A percentile compares a stretch with the other conserved stretches of the same genome.
These are phyloP conservation scores for Desmodesmus armatus DNA, from an alignment of 139 green algal genomes.

Conservation along the genomic window DNA sequence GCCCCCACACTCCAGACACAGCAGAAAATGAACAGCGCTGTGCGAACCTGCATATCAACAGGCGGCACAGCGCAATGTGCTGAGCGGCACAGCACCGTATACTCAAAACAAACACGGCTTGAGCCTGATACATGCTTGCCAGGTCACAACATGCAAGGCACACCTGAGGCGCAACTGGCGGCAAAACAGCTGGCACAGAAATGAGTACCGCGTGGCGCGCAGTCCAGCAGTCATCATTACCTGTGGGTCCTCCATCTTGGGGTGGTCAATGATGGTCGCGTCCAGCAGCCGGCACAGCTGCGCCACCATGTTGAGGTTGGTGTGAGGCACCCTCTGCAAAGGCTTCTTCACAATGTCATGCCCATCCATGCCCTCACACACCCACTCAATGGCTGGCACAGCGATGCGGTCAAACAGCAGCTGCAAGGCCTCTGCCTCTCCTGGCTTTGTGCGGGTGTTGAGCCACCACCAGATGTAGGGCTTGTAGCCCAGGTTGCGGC, in stretches of 20 bases:
- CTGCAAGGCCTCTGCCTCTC: conserved; percentile 64
- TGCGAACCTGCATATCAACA: conserved; percentile 75
- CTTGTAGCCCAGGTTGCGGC: conserved; percentile 87
- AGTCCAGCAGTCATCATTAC: no score
- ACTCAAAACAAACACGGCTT: no score
- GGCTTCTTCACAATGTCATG: conserved; percentile 79
- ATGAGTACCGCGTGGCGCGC: no score
- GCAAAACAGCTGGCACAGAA: no score
- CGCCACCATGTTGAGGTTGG: conserved; percentile 85
- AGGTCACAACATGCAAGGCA: no score
- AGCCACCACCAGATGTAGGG: conserved; percentile 85
- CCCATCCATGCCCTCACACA: conserved; percentile 83
- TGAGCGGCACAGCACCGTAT: neutral
- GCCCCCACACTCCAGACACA: conserved; percentile 88
- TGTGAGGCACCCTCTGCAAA: conserved; percentile 75
- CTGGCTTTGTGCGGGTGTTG: conserved; percentile 52
- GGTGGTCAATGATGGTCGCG: conserved; percentile 56
- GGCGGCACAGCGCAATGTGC: neutral
- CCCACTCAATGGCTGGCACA: conserved; percentile 71
- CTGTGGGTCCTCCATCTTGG: conserved; percentile 58
- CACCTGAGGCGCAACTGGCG: no score
- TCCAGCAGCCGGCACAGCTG: conserved; percentile 87
- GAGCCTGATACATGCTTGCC: no score
- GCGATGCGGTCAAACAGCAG: conserved; percentile 88
- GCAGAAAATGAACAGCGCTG: conserved; percentile 88